Conservation (phyloP, 2,329 filamentous ascomycete species). For the Pseudogymnoascus sp. region DNA sequence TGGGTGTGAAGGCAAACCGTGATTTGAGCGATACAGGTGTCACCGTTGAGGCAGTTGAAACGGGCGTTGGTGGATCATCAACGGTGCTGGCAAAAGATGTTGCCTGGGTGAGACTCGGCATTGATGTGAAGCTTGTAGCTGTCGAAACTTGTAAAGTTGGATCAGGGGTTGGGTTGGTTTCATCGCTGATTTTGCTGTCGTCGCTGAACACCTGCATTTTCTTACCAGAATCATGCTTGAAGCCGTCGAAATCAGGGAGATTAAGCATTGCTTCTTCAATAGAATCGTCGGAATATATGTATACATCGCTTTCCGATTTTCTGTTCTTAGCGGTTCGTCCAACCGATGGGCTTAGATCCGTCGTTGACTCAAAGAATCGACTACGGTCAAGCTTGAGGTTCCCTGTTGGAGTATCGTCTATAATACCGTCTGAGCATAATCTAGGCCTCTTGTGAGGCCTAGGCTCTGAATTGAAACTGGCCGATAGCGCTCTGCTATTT, state of each 20-base stretch:
- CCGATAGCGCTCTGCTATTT: constrained; percentile 35
- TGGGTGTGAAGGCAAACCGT: background rate
- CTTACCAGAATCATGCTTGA: constrained; percentile 12
- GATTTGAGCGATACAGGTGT: background rate
- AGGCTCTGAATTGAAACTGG: constrained; percentile 33
- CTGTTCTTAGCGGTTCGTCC: constrained; percentile 29
- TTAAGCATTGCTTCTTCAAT: constrained; percentile 42
- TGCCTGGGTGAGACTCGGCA: constrained; percentile 19
- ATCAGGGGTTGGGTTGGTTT: background rate
- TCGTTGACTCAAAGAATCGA: constrained; percentile 38
- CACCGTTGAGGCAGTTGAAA: background rate
- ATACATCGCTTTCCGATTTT: constrained; percentile 36
- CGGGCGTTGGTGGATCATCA: constrained; percentile 21
- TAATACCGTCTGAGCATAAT: constrained; percentile 40
- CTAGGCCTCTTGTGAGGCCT: constrained; percentile 43
- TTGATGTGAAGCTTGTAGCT: constrained; percentile 3
- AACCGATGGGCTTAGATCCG: constrained; percentile 34
- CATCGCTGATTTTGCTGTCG: background rate
- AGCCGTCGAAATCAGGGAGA: constrained; percentile 32
- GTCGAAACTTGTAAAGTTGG: background rate
- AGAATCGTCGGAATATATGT: constrained; percentile 46
- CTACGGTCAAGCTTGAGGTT: constrained; percentile 34
- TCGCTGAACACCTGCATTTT: background rate
- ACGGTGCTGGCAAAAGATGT: constrained; percentile 19
- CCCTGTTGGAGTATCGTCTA: constrained; percentile 28